These are phyloP conservation scores for Scleromitrula shiraiana DNA, from an alignment of 2,329 filamentous ascomycete genomes.

Conservation along the genomic window DNA sequence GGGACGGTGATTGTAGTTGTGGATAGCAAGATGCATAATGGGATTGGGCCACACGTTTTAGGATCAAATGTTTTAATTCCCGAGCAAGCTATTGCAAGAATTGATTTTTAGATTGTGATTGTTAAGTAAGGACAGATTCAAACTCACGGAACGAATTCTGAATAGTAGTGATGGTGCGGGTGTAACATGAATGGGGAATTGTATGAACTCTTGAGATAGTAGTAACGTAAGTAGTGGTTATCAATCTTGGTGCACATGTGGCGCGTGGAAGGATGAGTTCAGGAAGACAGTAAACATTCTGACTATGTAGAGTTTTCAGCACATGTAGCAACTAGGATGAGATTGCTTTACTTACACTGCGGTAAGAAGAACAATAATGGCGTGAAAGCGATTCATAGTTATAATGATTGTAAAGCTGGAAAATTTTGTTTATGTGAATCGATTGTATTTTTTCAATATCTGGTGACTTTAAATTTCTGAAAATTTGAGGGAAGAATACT, in stretches of 20 bases:
- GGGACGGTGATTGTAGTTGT: slow-evolving; percentile 32
- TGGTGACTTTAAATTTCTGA: too few species aligned
- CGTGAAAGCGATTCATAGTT: slow-evolving; percentile 4
- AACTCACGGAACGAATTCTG: slow-evolving; percentile 5
- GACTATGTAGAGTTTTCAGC: too few species aligned
- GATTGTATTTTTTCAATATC: too few species aligned
- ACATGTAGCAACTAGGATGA: too few species aligned
- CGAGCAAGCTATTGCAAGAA: slow-evolving; percentile 4
- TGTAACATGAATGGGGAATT: slow-evolving; percentile 24
- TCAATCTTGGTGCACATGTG: slow-evolving; percentile 10
- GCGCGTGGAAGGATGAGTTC: neutral
- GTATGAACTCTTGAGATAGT: slow-evolving; percentile 14
- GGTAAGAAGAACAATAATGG: too few species aligned
- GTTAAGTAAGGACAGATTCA: neutral
- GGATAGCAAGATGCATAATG: slow-evolving; percentile 12
- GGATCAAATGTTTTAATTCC: neutral
- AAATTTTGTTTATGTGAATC: neutral
- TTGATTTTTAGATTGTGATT: neutral
- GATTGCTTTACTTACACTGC: too few species aligned
- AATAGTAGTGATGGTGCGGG: slow-evolving; percentile 18
- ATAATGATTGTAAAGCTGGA: too few species aligned
- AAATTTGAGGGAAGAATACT: neutral
- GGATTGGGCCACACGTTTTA: slow-evolving; percentile 1
- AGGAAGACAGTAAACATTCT: neutral
- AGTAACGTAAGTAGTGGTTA: slow-evolving; percentile 13